phyloP scores from a whole-genome alignment of 2,329 filamentous ascomycete species.

The Aspergillus udagawae region DNA sequence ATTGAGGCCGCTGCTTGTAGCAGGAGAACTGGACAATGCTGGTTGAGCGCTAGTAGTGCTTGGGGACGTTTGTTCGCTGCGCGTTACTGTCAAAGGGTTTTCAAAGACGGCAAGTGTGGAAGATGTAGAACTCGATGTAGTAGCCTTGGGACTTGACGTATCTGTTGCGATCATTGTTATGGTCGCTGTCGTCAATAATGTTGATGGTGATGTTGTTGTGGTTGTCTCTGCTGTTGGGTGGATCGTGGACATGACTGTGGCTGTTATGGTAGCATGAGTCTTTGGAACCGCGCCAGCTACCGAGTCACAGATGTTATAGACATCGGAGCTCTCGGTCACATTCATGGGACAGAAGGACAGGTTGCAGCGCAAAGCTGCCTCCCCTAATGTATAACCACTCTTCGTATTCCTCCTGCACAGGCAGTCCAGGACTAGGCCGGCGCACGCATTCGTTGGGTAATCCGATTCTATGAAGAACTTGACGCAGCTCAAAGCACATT shows the following conservation, averaged over 20 bases:
- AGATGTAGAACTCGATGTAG: conserved; percentile 1
- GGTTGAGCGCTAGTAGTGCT: conserved; percentile 4
- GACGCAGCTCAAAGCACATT: conserved; percentile 60
- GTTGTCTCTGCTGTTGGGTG: conserved; percentile 6
- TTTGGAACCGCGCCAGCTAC: conserved; percentile 31
- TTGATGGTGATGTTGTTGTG: conserved; percentile 2
- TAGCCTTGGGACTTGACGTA: not conserved
- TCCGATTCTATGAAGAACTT: conserved; percentile 59
- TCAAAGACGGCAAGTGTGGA: conserved; percentile 13
- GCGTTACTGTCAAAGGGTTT: conserved; percentile 14
- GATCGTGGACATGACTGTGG: conserved; percentile 24
- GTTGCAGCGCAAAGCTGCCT: conserved; percentile 66
- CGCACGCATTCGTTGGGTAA: conserved; percentile 51
- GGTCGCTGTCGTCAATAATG: not conserved
- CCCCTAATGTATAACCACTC: conserved; percentile 66
- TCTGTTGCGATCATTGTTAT: conserved; percentile 4
- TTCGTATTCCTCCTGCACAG: conserved; percentile 59
- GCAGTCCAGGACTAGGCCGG: conserved; percentile 54
- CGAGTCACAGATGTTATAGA: conserved; percentile 55
- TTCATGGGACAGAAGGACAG: conserved; percentile 52
- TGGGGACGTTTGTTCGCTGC: conserved; percentile 1
- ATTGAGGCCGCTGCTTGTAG: conserved; percentile 17
- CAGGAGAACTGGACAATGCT: not conserved
- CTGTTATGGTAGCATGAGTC: conserved; percentile 36
- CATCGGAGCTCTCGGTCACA: conserved; percentile 43